Base-by-base conservation (phyloP, 2,329 filamentous ascomycete genomes). In the Westerdykella aurantiaca region DNA sequence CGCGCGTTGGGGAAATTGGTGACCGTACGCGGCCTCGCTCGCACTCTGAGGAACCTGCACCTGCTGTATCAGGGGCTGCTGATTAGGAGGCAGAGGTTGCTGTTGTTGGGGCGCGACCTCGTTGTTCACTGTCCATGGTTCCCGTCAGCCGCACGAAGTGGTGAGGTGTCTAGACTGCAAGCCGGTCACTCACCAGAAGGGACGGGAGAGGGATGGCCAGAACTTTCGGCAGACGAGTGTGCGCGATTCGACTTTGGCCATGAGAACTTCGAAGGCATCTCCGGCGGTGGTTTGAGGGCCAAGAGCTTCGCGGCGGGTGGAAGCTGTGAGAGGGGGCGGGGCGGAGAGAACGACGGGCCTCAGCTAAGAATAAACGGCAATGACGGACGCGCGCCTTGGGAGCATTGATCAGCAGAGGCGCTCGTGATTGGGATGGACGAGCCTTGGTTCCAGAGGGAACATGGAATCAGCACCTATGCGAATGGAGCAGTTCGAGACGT, bases 191-290 rank as follows among this genome's bases (percentile, higher is more conserved):
- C 56, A 59, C 62, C 57, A 55, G 64, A 61, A 13, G 60, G 59
- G 37, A 62, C 57, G 34, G 64, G 61, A 43, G 61, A 64, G 21
- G 57, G 51, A 39, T 64, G 64, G 37, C 61, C 64, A 45, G 58
- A 53, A 34, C 47, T 59, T 50, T 65, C 64, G 44, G 67, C 58
- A 38, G 65, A 66, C 37, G 59, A 56, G 50, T 68, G 63, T 56
- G 66, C 66, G 46, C 57, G 57, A 37, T 67, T 67, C 57, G 60
- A 60, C 63, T 67, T 68, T 47, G 53, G 56, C 64, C 58, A 67
- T 37, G 61, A 58, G 42, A 63, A 58, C 55, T 61, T 63, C 43
- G 62, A 60, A 55, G 63, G 61, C 66, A 68, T 69, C 45, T 57
- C 63, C 64, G 56, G 14, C 64, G 56, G 14, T 43, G 50, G 31